Evolutionary conservation across 106 monocot genomes (phyloP).

Genomic region (Chionographis japonica): DNA sequence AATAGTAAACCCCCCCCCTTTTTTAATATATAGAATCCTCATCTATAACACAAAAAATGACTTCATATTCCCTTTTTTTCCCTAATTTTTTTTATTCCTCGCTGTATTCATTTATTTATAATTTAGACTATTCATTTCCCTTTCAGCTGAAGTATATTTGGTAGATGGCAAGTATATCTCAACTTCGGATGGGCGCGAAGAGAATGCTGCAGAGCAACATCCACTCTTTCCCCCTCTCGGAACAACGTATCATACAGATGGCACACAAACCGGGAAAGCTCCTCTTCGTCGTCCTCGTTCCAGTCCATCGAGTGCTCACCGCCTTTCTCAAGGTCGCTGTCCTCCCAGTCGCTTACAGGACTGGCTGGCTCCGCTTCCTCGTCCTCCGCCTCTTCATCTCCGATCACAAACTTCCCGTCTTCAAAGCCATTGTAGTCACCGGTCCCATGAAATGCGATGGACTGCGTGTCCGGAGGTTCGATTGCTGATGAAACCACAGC

Average conservation of each 20-base stretch:
- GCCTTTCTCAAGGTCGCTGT: slow-evolving; percentile 56
- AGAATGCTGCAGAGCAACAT: slow-evolving; percentile 66
- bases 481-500: slow-evolving; percentile 75
- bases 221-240: slow-evolving; percentile 62
- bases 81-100: too few relatives aligned
- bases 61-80: too few relatives aligned
- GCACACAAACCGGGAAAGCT: slow-evolving; percentile 67
- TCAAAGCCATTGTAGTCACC: slow-evolving; percentile 27
- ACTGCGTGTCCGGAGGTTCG: slow-evolving; percentile 49
- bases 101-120: background rate
- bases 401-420: slow-evolving; percentile 78
- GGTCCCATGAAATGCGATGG: slow-evolving; percentile 24
- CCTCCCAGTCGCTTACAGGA: slow-evolving; percentile 86
- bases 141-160: slow-evolving; percentile 21
- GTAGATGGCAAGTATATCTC: slow-evolving; percentile 83
- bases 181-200: slow-evolving; percentile 60
- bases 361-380: slow-evolving; percentile 46
- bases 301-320: slow-evolving; percentile 13
- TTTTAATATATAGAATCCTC: background rate
- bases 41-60: background rate
- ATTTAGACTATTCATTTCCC: slow-evolving; percentile 6
- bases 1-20: background rate
- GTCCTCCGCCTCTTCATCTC: slow-evolving; percentile 67
- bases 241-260: slow-evolving; percentile 69
- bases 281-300: slow-evolving; percentile 68